phyloP scores from a whole-genome alignment of 257 asterid species.

The Salvia miltiorrhiza region DNA sequence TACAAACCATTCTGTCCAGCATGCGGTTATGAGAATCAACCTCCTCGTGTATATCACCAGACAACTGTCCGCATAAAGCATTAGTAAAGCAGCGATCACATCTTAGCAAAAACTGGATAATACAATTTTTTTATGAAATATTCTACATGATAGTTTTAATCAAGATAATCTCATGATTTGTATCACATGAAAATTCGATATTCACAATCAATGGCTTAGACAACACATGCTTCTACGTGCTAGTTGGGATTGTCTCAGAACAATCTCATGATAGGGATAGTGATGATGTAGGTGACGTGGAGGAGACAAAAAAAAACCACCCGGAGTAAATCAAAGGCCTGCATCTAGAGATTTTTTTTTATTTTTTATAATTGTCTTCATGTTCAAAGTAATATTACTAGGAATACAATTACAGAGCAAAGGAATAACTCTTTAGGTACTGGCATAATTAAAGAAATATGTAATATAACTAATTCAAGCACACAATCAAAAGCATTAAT shows the following conservation, averaged over 20 bases:
- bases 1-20: conserved; percentile 91
- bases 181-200: background rate
- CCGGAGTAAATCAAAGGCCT: background rate
- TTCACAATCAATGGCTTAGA: background rate
- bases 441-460: background rate
- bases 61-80: conserved; percentile 46
- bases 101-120: background rate
- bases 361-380: background rate
- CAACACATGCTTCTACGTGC: background rate
- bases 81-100: background rate
- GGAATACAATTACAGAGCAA: background rate
- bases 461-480: background rate
- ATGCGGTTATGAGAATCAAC: conserved; percentile 75
- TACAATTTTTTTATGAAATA: no score
- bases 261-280: background rate
- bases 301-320: background rate
- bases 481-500: background rate
- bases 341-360: no score
- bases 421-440: background rate
- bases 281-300: background rate
- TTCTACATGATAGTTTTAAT: no score
- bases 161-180: no score
- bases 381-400: background rate
- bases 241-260: background rate
- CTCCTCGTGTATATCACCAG: conserved; percentile 94